Conservation (phyloP, 2,329 filamentous ascomycete species). For the Phialophora tarda region DNA sequence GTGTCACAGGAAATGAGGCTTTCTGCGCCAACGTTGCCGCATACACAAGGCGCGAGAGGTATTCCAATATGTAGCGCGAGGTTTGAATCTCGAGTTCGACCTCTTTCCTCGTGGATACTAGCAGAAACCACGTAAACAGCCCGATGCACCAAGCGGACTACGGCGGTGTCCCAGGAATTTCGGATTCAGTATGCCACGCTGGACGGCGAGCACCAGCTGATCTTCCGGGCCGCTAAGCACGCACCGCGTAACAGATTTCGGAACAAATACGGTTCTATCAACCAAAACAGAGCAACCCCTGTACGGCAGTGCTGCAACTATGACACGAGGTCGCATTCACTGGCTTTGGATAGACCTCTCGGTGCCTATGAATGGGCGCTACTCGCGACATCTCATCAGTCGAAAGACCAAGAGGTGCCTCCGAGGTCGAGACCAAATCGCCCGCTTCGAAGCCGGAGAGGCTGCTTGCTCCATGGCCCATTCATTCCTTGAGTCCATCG, state of each 20-base stretch:
- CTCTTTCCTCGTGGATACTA: not conserved
- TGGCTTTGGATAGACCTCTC: not conserved
- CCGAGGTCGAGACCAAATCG: not conserved
- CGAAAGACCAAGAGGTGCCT: not conserved
- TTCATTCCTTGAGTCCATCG: not conserved
- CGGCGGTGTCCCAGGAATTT: not conserved
- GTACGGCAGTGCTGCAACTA: not conserved
- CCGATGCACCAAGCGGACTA: not conserved
- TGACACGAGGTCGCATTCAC: not conserved
- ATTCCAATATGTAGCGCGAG: not conserved
- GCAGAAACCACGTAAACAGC: not conserved
- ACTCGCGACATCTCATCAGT: not conserved
- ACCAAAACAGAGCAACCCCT: not conserved
- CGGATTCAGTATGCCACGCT: not conserved
- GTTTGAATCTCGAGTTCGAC: not conserved
- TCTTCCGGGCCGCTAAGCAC: not conserved
- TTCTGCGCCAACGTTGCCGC: not conserved
- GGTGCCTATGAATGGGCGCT: not conserved
- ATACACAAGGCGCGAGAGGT: not conserved
- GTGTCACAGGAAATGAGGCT: not conserved
- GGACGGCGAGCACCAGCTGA: not conserved
- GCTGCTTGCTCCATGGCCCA: not conserved
- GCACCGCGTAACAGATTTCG: not conserved
- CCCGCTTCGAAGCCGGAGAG: not conserved
- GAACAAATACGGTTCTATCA: not conserved